Evolutionary conservation across 176 grass and related monocot species (phyloP).

Genomic region (Rhynchospora pubera): DNA sequence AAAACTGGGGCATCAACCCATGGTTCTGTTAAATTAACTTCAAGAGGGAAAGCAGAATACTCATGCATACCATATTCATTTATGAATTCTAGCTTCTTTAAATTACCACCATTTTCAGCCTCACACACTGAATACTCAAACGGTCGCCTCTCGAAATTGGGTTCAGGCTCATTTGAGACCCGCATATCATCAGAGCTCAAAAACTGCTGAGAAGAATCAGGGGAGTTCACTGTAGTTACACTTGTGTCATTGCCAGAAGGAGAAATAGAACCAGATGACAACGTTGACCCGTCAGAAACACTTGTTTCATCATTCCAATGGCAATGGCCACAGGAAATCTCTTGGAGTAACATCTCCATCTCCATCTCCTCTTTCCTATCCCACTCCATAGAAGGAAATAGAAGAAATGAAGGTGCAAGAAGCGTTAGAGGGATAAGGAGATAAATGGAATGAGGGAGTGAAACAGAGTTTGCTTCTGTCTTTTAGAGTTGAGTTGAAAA

Average conservation of each 20-base stretch:
- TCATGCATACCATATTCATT: conserved; percentile 7
- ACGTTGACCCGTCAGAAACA: background rate
- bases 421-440: conserved; percentile 1
- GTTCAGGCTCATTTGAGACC: conserved; percentile 17
- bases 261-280: conserved; percentile 29
- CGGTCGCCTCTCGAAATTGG: background rate
- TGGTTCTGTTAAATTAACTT: conserved; percentile 2
- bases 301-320: conserved; percentile 6
- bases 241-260: conserved; percentile 30
- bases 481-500: conserved; percentile 42
- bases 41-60: background rate
- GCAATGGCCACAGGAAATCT: conserved; percentile 50
- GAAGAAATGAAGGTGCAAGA: background rate
- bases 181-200: conserved; percentile 2
- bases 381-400: background rate
- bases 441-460: conserved; percentile 8
- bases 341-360: conserved; percentile 73
- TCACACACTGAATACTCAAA: conserved; percentile 17
- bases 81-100: background rate
- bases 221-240: conserved; percentile 22
- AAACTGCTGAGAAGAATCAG: background rate
- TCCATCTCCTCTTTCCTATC: conserved; percentile 55
- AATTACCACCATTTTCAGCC: background rate
- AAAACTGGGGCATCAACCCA: background rate
- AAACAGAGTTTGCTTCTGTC: background rate